These are phyloP conservation scores for Phytophthora idaei DNA, from an alignment of 352 stramenopile genomes.

Conservation along the genomic window DNA sequence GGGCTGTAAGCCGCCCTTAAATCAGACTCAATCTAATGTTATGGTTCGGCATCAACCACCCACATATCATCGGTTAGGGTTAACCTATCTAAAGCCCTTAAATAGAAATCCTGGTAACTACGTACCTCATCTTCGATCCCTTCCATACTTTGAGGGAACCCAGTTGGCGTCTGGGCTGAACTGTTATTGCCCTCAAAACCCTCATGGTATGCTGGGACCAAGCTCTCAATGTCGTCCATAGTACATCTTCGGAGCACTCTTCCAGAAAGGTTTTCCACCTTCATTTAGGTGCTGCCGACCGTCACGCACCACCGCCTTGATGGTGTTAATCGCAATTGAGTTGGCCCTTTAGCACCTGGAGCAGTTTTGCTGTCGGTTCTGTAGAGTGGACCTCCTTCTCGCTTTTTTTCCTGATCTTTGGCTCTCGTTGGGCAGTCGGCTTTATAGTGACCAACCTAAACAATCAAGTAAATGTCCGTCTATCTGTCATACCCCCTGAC, in stretches of 20 bases:
- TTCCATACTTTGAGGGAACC: conserved; percentile 7
- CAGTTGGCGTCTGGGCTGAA: neutral
- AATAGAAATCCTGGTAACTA: conserved; percentile 4
- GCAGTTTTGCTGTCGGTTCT: conserved; percentile 12
- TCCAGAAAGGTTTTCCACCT: conserved; percentile 7
- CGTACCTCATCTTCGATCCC: conserved; percentile 10
- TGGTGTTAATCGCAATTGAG: conserved; percentile 10
- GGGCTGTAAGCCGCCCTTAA: neutral
- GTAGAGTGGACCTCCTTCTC: conserved; percentile 1
- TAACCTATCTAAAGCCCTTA: conserved; percentile 1
- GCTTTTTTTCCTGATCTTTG: conserved; percentile 1
- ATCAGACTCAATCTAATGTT: too few relatives aligned
- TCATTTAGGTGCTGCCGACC: conserved; percentile 6
- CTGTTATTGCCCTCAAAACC: conserved; percentile 7
- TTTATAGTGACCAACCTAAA: conserved; percentile 14
- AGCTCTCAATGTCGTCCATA: conserved; percentile 6
- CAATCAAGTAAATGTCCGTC: neutral
- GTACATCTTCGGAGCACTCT: neutral
- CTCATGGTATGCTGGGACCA: neutral
- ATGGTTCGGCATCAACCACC: too few relatives aligned
- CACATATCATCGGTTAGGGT: neutral
- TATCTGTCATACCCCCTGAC: too few relatives aligned
- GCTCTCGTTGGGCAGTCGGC: conserved; percentile 3
- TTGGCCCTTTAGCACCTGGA: conserved; percentile 4
- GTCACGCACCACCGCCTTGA: conserved; percentile 3